Evolutionary conservation across 1,284 basidiomycete genomes (phyloP), one percentile per base, ranked within the genome.

Genomic region (Ustilago shanxiensis): DNA sequence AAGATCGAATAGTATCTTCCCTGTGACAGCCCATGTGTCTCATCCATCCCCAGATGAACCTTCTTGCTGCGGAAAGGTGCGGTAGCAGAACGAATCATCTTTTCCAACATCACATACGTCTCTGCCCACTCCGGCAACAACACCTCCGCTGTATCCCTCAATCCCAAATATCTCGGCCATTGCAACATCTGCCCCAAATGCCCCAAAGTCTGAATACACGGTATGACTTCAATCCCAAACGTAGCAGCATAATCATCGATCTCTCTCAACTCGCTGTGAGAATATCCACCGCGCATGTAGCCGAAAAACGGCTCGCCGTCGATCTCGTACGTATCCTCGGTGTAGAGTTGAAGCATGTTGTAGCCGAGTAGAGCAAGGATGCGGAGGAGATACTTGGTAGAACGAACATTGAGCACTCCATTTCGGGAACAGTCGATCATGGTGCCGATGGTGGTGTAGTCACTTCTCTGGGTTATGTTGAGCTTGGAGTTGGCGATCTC

Each of bases 351-450:
- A 5, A 83, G 68, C 79, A 87, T 83, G 77, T 87, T 87, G 56
- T 75, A 79, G 1, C 86, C 86, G 56, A 85, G 78, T 3, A 86
- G 57, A 0, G 86, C 80, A 8, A 86, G 72, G 10, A 79, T 82
- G 14, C 85, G 77, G 5, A 83, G 57, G 14, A 87, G 66, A 35
- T 74, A 83, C 55, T 85, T 83, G 35, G 83, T 77, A 10, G 77
- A 71, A 6, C 70, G 69, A 4, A 84, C 74, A 24, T 74, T 81
- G 53, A 87, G 76, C 0, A 87, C 86, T 16, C 86, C 86, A 52
- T 87, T 87, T 10, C 86, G 71, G 31, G 84, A 86, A 59, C 86
- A 87, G 71, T 87, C 86, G 52, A 87, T 84, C 86, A 87, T 87
- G 57, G 86, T 83, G 3, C 86, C 83, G n/a, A 85, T 63, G 9